phyloP scores from a whole-genome alignment of 208 protist genomes.

The Leishmania lainsoni region DNA sequence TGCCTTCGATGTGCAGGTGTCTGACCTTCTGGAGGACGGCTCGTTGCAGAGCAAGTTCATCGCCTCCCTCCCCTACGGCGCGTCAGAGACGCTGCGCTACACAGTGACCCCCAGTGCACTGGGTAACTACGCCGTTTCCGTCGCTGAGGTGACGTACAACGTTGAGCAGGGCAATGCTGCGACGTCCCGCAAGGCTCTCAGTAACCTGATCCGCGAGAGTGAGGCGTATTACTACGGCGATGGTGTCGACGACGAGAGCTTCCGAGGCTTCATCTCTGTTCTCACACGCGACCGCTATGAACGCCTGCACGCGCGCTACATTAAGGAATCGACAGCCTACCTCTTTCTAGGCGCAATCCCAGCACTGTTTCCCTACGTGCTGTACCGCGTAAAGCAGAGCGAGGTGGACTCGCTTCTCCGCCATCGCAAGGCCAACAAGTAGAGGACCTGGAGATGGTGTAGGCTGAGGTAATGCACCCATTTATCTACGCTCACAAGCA shows the following conservation, averaged over 20 bases:
- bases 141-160: constrained; percentile 78
- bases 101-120: constrained; percentile 64
- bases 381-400: constrained; percentile 79
- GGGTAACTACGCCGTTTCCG: constrained; percentile 69
- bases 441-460: background rate
- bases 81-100: constrained; percentile 71
- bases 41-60: constrained; percentile 48
- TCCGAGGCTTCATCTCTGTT: constrained; percentile 81
- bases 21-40: constrained; percentile 64
- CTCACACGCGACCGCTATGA: constrained; percentile 86
- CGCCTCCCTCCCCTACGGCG: constrained; percentile 61
- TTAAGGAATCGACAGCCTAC: constrained; percentile 79
- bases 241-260: constrained; percentile 76
- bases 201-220: constrained; percentile 84
- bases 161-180: constrained; percentile 56
- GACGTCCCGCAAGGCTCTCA: constrained; percentile 56
- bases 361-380: constrained; percentile 73
- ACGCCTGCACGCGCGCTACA: constrained; percentile 73
- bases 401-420: constrained; percentile 75
- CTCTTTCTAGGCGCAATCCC: constrained; percentile 79
- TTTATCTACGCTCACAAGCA: background rate
- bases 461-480: background rate
- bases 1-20: constrained; percentile 71
- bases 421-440: constrained; percentile 60
- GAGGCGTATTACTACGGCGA: constrained; percentile 79